These are phyloP conservation scores for Aspergillus neoniger DNA, from an alignment of 2,329 filamentous ascomycete species.

Conservation along the genomic window DNA sequence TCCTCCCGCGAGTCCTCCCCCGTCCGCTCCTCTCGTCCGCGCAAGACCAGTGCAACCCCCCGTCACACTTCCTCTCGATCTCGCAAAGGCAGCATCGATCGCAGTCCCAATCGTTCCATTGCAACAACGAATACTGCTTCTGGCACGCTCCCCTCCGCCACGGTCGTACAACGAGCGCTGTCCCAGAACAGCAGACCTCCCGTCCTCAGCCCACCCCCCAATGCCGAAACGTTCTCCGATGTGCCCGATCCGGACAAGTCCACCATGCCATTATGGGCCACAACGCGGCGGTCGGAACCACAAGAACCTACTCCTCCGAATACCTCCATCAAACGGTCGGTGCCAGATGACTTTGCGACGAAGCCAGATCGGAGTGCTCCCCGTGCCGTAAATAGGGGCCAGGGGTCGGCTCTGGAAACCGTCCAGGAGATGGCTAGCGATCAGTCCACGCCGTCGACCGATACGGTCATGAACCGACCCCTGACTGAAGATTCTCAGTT, in stretches of 20 bases:
- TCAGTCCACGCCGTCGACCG: constrained; percentile 64
- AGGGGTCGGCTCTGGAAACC: constrained; percentile 73
- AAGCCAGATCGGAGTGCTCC: constrained; percentile 40
- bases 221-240: constrained; percentile 63
- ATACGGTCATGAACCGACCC: constrained; percentile 43
- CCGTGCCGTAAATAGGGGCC: constrained; percentile 61
- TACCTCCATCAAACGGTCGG: constrained; percentile 39
- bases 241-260: constrained; percentile 67
- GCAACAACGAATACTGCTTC: constrained; percentile 42
- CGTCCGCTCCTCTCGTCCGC: constrained; percentile 33
- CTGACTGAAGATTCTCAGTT: constrained; percentile 39
- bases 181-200: constrained; percentile 69
- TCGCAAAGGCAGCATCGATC: constrained; percentile 68
- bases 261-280: constrained; percentile 41
- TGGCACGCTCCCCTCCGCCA: constrained; percentile 57
- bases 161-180: constrained; percentile 66
- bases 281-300: constrained; percentile 30
- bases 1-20: constrained; percentile 55
- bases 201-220: constrained; percentile 57
- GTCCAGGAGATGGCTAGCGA: constrained; percentile 83
- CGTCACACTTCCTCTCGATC: constrained; percentile 52
- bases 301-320: constrained; percentile 37
- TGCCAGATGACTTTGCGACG: constrained; percentile 30
- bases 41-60: constrained; percentile 34
- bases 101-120: constrained; percentile 60